Base-by-base conservation (phyloP, 495 filamentous ascomycete species). In the Articulospora tetracladia region DNA sequence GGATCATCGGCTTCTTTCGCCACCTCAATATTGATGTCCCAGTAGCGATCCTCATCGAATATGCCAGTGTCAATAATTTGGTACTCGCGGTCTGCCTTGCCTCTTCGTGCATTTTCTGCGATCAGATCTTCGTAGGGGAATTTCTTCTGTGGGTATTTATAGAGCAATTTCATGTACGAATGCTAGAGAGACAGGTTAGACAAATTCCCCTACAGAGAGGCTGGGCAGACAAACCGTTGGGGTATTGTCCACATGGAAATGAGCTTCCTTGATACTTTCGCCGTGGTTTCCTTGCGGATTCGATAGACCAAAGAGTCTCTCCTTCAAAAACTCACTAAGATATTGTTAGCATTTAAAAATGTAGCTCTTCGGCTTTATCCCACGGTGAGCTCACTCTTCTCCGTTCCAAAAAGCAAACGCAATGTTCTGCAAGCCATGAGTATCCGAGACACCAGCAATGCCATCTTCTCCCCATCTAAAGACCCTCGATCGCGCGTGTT, bases 151-250 rank as follows among this genome's bases (percentile, higher is more conserved):
- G 93, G 93, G 66, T 97, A 96, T 72, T 97, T 98, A 81, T 98
- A 98, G 62, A 97, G 86, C 67, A 84, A 94, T 72, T 98, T 98
- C 93, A 98, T 98, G 77, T 98, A 98, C 22, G 93, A 96, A 74
- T 98, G 93, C 88, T 92, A 69, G 32, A 62, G 27, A 47, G 17
- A 47, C 20, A 30, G n/a, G 24, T 34, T 28, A 26, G 11, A 30
- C 8, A 30, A 30, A 54, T 2, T 36, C 8, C 2, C 10, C 1
- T 26, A 30, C 13, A 7, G 51, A 23, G 8, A 28, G 15, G 27
- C 19, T 1, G 20, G 32, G 4, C 12, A 30, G 17, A 58, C 76
- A 65, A 75, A 80, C 77, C 53, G 74, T 79, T 73, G 93, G 93
- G 25, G 90, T 95, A 69, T 98, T 98, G 71, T 98, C 93, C 53